Conservation (phyloP, 306 rosid genomes). For the Rubus idaeus region DNA sequence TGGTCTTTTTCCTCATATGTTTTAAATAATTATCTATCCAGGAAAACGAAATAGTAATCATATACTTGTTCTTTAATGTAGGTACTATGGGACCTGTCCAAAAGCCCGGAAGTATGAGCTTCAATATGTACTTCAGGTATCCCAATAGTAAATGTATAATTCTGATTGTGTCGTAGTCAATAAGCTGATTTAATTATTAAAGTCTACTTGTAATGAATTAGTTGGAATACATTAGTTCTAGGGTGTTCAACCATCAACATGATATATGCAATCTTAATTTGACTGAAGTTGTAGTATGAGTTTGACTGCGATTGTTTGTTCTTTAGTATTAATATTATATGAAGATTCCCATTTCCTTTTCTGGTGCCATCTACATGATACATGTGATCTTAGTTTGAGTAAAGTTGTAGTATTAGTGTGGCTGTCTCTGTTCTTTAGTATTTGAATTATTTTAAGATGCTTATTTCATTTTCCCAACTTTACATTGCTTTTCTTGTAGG, state of each 20-base stretch:
- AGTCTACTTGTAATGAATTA: neutral
- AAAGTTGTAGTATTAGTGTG: neutral
- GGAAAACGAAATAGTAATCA: conserved; percentile 6
- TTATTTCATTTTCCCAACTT: conserved; percentile 14
- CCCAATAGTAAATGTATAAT: neutral
- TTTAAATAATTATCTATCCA: neutral
- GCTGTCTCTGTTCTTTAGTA: neutral
- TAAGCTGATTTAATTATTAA: neutral
- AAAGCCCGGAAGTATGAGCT: conserved; percentile 81
- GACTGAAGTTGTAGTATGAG: neutral
- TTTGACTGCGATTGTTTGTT: neutral
- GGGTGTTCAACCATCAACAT: neutral
- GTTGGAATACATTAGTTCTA: neutral
- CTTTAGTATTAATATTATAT: neutral
- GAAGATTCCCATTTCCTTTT: neutral
- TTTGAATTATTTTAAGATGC: conserved; percentile 2
- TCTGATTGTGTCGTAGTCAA: neutral
- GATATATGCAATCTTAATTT: neutral
- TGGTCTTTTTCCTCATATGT: conserved; percentile 12
- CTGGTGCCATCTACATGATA: neutral
- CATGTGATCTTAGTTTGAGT: neutral
- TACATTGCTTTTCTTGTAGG: conserved; percentile 43
- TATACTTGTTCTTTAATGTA: conserved; percentile 32
- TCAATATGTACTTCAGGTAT: conserved; percentile 76
- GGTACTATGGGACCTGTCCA: conserved; percentile 64